A percentile compares a stretch with the other conserved stretches of the same genome.
Evolutionary conservation across 768 basidiomycete species (phyloP).

Genomic region (Mycena vitilis): DNA sequence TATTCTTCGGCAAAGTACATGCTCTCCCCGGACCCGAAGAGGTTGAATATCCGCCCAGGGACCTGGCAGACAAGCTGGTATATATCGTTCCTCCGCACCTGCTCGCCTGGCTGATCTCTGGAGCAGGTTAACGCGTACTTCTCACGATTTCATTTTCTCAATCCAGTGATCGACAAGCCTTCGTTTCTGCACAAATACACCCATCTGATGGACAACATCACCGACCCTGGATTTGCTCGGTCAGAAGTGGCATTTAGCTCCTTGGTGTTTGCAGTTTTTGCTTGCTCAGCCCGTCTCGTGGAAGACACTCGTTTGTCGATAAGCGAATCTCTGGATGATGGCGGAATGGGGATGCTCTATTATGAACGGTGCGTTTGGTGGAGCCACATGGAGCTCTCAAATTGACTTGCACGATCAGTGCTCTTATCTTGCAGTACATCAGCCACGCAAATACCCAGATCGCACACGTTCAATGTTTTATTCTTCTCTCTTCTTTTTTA

Average conservation of each 20-base stretch:
- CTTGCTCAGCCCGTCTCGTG: conserved; percentile 85
- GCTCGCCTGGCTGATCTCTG: conserved; percentile 40
- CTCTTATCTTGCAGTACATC: conserved; percentile 92
- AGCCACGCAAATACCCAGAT: conserved; percentile 88
- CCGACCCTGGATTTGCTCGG: conserved; percentile 64
- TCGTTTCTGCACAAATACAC: conserved; percentile 81
- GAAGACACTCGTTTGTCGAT: conserved; percentile 74
- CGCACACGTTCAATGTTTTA: conserved; percentile 90
- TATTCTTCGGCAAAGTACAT: conserved; percentile 88
- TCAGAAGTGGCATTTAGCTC: conserved; percentile 81
- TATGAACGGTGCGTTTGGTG: conserved; percentile 77
- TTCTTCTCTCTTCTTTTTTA: conserved; percentile 89
- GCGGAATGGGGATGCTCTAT: conserved; percentile 90
- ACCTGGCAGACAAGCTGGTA: conserved; percentile 89
- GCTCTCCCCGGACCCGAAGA: conserved; percentile 87
- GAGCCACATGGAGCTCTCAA: conserved; percentile 22
- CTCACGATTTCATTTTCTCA: conserved; percentile 84
- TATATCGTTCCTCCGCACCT: conserved; percentile 42
- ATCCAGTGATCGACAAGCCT: conserved; percentile 90
- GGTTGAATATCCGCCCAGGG: conserved; percentile 87
- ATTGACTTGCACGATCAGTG: conserved; percentile 51
- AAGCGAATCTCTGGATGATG: conserved; percentile 73
- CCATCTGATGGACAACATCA: conserved; percentile 76
- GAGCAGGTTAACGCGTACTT: conserved; percentile 88
- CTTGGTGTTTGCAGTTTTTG: conserved; percentile 89